Base-by-base conservation (phyloP, 2,329 filamentous ascomycete genomes). In the Stemphylium lycopersici region DNA sequence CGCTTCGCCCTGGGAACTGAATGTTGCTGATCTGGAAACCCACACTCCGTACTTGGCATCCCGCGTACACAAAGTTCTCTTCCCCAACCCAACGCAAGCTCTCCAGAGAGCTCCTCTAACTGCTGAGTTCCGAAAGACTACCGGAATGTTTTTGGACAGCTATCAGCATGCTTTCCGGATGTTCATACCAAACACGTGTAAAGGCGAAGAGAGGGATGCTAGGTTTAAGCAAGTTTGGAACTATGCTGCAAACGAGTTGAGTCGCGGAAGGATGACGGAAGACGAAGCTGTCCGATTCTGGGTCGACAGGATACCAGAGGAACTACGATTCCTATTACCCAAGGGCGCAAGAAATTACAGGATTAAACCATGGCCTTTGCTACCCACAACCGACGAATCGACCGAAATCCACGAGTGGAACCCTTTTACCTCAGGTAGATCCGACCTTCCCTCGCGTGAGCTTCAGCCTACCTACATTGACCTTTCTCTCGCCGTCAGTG, bases 91-190 rank as follows among this genome's bases (percentile, higher is more conserved):
- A 24, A 42, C 6, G 7, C 41, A n/a, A 4, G 69, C 65, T 7
- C 52, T 71, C 0, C 45, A 55, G 4, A 44, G 55, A 4, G 15
- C 66, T n/a, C 59, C 69, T 3, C 24, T 47, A 3, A 67, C 70
- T 15, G 48, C 68, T 15, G 69, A 73, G 2, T 59, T 42, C 0
- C 43, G 40, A 15, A 34, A 57, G 10, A 68, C 72, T 5, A 70
- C 75, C 20, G 74, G 72, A 4, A 15, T 44, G 0, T 76, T 75
- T 39, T 58, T 76, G 2, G 74, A 78, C 38, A 65, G 65, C 40
- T 77, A 73, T 50, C 4, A 36, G 1, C 48, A 52, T 10, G 73
- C 73, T 10, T 42, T 77, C 10, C 31, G 40, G 6, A 46, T 72
- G 10, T 68, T 71, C 11, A 45, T 70, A 31, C 60, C 65, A 3